These are phyloP conservation scores for Cinnamomum micranthum DNA, from an alignment of 164 flowering plant genomes.

Conservation along the genomic window DNA sequence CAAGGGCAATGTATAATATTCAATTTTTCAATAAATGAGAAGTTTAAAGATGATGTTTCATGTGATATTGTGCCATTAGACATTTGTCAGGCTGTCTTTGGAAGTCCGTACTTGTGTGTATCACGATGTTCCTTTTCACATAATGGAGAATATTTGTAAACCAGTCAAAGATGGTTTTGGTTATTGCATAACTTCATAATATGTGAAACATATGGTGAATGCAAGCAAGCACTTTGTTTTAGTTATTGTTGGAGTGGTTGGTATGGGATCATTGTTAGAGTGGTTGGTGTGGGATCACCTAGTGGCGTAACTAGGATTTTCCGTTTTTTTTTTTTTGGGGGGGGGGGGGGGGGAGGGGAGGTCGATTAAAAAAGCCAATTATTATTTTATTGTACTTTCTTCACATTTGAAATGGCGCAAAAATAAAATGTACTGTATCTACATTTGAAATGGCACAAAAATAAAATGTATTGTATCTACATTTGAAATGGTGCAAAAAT, in stretches of 20 bases:
- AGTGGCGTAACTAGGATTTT: background rate
- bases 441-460: too few relatives aligned
- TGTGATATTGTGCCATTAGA: slow-evolving; percentile 5
- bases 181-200: background rate
- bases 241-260: background rate
- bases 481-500: too few relatives aligned
- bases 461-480: too few relatives aligned
- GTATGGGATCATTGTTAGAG: background rate
- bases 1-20: too few relatives aligned
- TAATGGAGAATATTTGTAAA: background rate
- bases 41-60: slow-evolving; percentile 3
- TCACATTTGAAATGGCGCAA: too few relatives aligned
- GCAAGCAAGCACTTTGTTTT: background rate
- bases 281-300: too few relatives aligned
- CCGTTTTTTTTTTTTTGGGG: too few relatives aligned
- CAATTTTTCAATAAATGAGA: background rate
- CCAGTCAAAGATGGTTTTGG: slow-evolving; percentile 1
- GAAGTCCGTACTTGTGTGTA: slow-evolving; percentile 4
- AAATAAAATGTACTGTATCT: too few relatives aligned
- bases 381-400: too few relatives aligned
- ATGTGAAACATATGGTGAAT: background rate
- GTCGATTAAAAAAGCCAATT: too few relatives aligned
- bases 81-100: slow-evolving; percentile 4
- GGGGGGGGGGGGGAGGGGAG: too few relatives aligned
- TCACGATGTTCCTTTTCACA: background rate